Base-by-base conservation (phyloP, 257 asterid species). In the Thymus mandschuricus region DNA sequence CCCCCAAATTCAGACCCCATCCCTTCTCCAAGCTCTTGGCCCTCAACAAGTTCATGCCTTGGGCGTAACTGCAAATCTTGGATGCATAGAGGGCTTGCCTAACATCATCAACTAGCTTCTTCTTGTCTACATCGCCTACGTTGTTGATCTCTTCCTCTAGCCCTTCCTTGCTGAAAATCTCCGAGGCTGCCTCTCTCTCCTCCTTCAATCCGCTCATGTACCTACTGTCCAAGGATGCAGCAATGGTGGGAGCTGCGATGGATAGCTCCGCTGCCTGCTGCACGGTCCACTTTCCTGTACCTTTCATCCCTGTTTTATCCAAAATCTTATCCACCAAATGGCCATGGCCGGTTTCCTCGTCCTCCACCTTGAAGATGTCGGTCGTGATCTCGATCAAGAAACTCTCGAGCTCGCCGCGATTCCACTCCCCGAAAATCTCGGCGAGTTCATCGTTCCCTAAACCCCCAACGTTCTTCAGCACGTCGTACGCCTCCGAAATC, bases 221-320 rank as follows among this genome's bases (percentile, higher is more conserved):
- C 78, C 98, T 71, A 63, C 87, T 30, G 64, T 92, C 98, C 48
- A 92, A 77, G 0, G 97, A 90, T 10, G 98, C 98, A 0, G 97
- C 97, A 46, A 92, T 92, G 0, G 98, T 92, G 0, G 98, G 98
- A 8, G 97, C 98, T 0, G 98, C 98, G 56, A 92, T 85, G 1
- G 96, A 86, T 3, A 92, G 81, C 83, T 92, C 98, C 0, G 98
- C 98, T 0, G 98, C 98, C 77, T 92, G 97, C 89, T 92, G 98
- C 58, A 92, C 98, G 0, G 97, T 90, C 98, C 98, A 92, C 74
- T 92, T 92, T 4, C 98, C 98, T 0, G 98, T 80, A 11, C 84
- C 84, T 60, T 80, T 80, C 84, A 76, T 69, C 72, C 98, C 98
- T 0, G 98, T 92, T 74, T 90, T 92, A 66, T 92, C 98, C 81